Base-by-base conservation (phyloP, 2,329 filamentous ascomycete genomes). In the Fusarium sp. region DNA sequence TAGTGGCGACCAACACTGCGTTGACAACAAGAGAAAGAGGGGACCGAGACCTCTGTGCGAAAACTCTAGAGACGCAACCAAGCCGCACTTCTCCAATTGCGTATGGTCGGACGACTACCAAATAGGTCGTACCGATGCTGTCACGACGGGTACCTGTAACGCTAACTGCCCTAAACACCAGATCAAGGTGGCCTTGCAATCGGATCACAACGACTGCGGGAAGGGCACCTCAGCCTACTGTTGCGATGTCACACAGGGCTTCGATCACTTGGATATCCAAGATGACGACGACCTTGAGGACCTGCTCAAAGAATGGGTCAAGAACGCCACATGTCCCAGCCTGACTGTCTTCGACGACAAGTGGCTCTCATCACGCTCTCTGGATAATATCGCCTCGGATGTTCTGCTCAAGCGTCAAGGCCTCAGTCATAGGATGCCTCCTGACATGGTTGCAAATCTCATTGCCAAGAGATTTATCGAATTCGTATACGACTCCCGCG, bases 141-240 rank as follows among this genome's bases (percentile, higher is more conserved):
- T 55, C 24, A 7, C 52, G 7, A 22, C 13, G 15, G 42, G 42
- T 7, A 21, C 13, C 6, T 46, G 52, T 13, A 39, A 14, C 15
- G 22, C 42, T 5, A 31, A 22, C 24, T 55, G 52, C 24, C 55
- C 55, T 3, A 6, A 9, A 3, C 31, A 39, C 39, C 51, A 33
- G 14, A 6, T 57, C 39, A 57, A 57, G 55, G 46, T 57, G 39
- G 22, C 55, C 24, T 31, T 57, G 39, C 3, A 57, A 8, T 38
- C 39, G 8, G 5, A 51, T 39, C 24, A 44, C 9, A 57, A 51
- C 21, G 21, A 2, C 15, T 57, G 55, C 21, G 24, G 40, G 6
- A 57, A 51, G 31, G 55, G 55, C n/a, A 57, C 55, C 28, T 51
- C 46, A 8, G 55, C 55, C 46, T 58, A 33, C n/a, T 58, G 55